Conservation (phyloP, 2,329 filamentous ascomycete genomes). For the Talaromyces sp. region DNA sequence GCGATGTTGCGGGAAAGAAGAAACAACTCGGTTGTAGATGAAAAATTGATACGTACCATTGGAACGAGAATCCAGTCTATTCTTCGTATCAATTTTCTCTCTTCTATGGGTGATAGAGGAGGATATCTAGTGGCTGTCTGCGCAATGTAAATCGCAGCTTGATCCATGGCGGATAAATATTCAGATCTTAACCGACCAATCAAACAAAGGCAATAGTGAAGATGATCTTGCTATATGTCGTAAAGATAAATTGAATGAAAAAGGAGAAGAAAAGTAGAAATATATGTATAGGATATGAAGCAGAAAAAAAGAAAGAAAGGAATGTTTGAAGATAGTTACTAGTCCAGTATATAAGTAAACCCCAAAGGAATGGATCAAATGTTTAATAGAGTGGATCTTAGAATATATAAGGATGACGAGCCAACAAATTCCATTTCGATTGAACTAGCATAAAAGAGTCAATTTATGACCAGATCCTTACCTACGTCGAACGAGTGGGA, state of each 20-base stretch:
- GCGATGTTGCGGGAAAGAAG: background rate
- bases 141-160: constrained; percentile 30
- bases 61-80: constrained; percentile 59
- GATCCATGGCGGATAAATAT: constrained; percentile 22
- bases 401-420: background rate
- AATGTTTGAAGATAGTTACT: background rate
- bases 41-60: constrained; percentile 46
- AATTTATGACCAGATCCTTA: background rate
- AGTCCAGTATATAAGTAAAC: background rate
- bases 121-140: constrained; percentile 23
- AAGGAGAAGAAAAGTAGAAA: background rate
- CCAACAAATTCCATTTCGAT: background rate
- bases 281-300: background rate
- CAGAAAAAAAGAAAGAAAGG: background rate
- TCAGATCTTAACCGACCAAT: background rate
- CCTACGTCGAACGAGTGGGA: background rate
- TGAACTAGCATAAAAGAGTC: background rate
- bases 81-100: constrained; percentile 46
- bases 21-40: background rate
- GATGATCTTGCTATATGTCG: background rate
- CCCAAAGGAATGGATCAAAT: background rate
- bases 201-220: background rate
- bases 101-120: constrained; percentile 26
- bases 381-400: background rate
- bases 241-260: background rate